Conservation (phyloP, 306 rosid species). For the Cucumis melo region DNA sequence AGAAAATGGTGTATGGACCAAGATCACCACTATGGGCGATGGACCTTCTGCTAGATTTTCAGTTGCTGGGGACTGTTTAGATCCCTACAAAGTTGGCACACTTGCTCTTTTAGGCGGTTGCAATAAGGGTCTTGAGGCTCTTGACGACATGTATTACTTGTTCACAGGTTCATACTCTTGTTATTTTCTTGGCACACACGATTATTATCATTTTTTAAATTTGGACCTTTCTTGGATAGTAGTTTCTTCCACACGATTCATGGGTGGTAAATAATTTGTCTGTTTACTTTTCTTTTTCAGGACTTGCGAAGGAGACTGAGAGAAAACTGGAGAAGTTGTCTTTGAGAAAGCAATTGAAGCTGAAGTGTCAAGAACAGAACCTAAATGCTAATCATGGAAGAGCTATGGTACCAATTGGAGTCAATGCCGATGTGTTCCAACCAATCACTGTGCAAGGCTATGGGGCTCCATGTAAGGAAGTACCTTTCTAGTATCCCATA, state of each 20-base stretch:
- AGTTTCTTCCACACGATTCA: neutral
- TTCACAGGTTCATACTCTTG: constrained; percentile 51
- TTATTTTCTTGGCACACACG: constrained; percentile 1
- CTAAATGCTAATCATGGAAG: constrained; percentile 36
- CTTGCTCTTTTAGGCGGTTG: constrained; percentile 94
- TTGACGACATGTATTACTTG: constrained; percentile 83
- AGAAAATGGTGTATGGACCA: constrained; percentile 86
- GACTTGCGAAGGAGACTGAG: constrained; percentile 54
- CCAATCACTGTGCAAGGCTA: constrained; percentile 23
- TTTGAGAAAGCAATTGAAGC: constrained; percentile 78
- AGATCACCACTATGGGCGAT: constrained; percentile 41
- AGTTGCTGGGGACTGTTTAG: constrained; percentile 85
- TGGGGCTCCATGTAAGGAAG: constrained; percentile 49
- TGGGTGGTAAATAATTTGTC: constrained; percentile 6
- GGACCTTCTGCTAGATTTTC: constrained; percentile 94
- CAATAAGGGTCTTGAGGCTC: constrained; percentile 86
- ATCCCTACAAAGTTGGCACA: constrained; percentile 67
- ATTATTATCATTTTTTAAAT: neutral
- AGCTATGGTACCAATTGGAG: constrained; percentile 38
- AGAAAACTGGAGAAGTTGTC: constrained; percentile 81
- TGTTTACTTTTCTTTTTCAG: constrained; percentile 31
- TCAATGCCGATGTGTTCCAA: constrained; percentile 31
- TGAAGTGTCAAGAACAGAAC: constrained; percentile 88
- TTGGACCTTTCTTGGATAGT: neutral
- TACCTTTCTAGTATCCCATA: neutral